These are phyloP conservation scores for Solanum rostratum DNA, from an alignment of 257 asterid species.

Conservation along the genomic window DNA sequence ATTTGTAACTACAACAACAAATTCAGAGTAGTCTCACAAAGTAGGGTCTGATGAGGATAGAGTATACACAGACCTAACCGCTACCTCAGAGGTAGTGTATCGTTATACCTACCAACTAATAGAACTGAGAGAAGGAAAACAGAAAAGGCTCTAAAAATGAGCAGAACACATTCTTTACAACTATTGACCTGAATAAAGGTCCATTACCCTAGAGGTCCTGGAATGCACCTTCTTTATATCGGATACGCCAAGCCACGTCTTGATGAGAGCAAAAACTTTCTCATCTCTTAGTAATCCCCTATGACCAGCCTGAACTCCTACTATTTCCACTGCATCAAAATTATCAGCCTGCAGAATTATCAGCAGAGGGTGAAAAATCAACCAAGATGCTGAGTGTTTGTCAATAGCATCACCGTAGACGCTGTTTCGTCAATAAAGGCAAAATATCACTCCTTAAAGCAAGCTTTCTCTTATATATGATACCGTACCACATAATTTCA, in stretches of 20 bases:
- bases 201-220: slow-evolving; percentile 45
- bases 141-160: not conserved
- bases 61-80: too few relatives aligned
- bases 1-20: not conserved
- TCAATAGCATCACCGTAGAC: not conserved
- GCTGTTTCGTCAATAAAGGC: not conserved
- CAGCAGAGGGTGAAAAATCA: not conserved
- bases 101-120: not conserved
- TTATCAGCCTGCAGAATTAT: slow-evolving; percentile 49
- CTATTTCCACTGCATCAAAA: slow-evolving; percentile 65
- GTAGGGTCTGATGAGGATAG: too few relatives aligned
- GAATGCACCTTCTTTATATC: slow-evolving; percentile 20
- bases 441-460: not conserved
- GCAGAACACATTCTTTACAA: not conserved
- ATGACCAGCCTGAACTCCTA: slow-evolving; percentile 54
- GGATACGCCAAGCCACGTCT: slow-evolving; percentile 55
- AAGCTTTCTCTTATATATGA: not conserved
- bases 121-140: not conserved
- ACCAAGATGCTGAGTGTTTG: not conserved
- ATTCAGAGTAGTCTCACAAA: too few relatives aligned
- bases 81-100: too few relatives aligned
- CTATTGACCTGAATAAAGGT: slow-evolving; percentile 6
- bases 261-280: slow-evolving; percentile 41
- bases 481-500: not conserved
- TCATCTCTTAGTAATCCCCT: slow-evolving; percentile 42